Conservation (phyloP, 1,284 basidiomycete genomes). For the Moesziomyces antarcticus region DNA sequence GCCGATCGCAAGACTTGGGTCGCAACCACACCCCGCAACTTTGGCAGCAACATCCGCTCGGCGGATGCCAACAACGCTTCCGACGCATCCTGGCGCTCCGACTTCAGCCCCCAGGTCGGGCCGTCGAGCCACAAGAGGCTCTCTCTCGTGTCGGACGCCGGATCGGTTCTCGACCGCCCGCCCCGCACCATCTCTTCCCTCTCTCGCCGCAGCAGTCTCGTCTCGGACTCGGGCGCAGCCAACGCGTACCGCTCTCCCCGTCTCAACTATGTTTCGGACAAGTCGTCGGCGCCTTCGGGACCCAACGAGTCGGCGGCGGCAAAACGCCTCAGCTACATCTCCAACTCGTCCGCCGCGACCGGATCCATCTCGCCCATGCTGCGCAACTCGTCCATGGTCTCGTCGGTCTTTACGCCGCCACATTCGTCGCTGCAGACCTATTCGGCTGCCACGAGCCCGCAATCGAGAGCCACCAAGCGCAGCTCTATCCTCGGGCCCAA, state of each 20-base stretch:
- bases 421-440: constrained; percentile 30
- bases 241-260: constrained; percentile 36
- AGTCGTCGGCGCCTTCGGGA: constrained; percentile 15
- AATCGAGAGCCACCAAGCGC: constrained; percentile 34
- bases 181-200: constrained; percentile 28
- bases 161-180: constrained; percentile 27
- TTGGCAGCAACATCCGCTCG: constrained; percentile 35
- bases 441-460: constrained; percentile 45
- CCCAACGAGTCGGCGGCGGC: constrained; percentile 55
- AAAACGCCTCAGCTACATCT: constrained; percentile 56
- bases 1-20: constrained; percentile 28
- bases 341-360: constrained; percentile 31
- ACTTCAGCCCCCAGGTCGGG: constrained; percentile 19
- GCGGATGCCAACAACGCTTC: constrained; percentile 5
- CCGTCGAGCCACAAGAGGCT: constrained; percentile 31
- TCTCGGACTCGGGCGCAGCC: constrained; percentile 32
- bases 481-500: constrained; percentile 39
- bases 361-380: constrained; percentile 25
- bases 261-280: constrained; percentile 43
- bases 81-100: constrained; percentile 8
- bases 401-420: constrained; percentile 28
- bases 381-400: constrained; percentile 28
- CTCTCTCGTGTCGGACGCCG: constrained; percentile 49
- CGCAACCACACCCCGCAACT: constrained; percentile 44
- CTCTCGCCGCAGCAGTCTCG: constrained; percentile 38